phyloP scores from a whole-genome alignment of 805 yeast genomes.

The Saccharomyces eubayanus region DNA sequence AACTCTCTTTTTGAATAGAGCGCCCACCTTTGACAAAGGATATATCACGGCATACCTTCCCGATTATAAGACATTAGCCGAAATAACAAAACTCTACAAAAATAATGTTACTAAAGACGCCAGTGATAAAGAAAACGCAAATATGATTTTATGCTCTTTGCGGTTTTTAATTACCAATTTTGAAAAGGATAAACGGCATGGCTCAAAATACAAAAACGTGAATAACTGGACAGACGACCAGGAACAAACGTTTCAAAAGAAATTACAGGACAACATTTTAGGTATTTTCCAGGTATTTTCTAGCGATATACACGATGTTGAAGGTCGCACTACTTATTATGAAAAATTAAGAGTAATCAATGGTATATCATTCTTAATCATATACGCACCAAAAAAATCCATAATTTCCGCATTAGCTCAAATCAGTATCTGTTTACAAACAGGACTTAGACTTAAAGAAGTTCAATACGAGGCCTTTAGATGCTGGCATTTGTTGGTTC shows the following conservation, averaged over 20 bases:
- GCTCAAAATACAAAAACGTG: conserved; percentile 21
- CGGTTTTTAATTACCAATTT: conserved; percentile 24
- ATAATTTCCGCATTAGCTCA: conserved; percentile 72
- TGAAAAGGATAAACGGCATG: conserved; percentile 22
- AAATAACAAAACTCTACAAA: conserved; percentile 24
- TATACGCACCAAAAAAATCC: conserved; percentile 39
- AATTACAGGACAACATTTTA: conserved; percentile 51
- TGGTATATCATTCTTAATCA: conserved; percentile 64
- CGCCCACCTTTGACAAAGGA: conserved; percentile 25
- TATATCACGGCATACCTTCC: conserved; percentile 24
- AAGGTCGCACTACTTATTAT: conserved; percentile 61
- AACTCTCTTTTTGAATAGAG: conserved; percentile 22
- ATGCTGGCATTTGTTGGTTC: conserved; percentile 60
- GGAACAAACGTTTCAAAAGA: conserved; percentile 31
- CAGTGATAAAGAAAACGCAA: conserved; percentile 14
- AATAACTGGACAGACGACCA: conserved; percentile 22
- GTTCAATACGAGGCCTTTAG: conserved; percentile 54
- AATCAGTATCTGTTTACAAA: conserved; percentile 75
- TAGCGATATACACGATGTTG: conserved; percentile 64
- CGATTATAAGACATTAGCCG: conserved; percentile 29
- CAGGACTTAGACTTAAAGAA: conserved; percentile 56
- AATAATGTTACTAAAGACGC: conserved; percentile 11
- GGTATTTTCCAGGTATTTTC: conserved; percentile 76
- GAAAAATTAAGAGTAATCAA: conserved; percentile 64
- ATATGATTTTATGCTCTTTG: conserved; percentile 21